A percentile compares a stretch with the other conserved stretches of the same genome.
Evolutionary conservation across 345 rosid species (phyloP).

Genomic region (Bretschneidera sinensis): DNA sequence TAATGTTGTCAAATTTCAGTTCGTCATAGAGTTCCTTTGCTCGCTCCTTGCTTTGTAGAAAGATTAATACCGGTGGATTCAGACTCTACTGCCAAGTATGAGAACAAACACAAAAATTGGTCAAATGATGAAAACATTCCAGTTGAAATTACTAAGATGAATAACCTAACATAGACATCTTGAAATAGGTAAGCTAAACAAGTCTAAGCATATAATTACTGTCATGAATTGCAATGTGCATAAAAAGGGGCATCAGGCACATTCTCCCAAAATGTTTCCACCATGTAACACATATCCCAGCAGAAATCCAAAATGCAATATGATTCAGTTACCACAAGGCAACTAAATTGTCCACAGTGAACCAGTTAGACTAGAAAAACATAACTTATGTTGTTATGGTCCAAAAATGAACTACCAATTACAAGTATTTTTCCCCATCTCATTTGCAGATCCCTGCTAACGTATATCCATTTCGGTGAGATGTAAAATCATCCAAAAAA

Average conservation of each 20-base stretch:
- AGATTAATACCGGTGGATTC: constrained; percentile 87
- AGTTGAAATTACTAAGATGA: background rate
- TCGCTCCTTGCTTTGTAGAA: constrained; percentile 86
- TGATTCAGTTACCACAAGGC: background rate
- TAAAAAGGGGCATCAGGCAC: background rate
- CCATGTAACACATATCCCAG: background rate
- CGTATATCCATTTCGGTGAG: background rate
- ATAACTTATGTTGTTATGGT: too few species aligned
- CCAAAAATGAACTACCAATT: too few species aligned
- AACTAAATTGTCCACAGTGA: background rate
- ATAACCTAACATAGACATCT: background rate
- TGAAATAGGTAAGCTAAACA: background rate
- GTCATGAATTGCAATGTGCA: background rate
- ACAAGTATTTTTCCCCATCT: background rate
- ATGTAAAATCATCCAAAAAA: background rate
- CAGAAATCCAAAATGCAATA: background rate
- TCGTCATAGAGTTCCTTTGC: constrained; percentile 84
- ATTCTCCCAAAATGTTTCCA: background rate
- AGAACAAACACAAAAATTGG: constrained; percentile 15
- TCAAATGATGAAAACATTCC: constrained; percentile 22
- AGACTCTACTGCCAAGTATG: constrained; percentile 64
- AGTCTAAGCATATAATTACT: too few species aligned
- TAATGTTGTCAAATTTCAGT: constrained; percentile 64
- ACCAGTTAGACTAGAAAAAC: background rate
- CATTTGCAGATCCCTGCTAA: background rate